Conservation (phyloP, 768 basidiomycete species). For the Auriscalpium vulgare region DNA sequence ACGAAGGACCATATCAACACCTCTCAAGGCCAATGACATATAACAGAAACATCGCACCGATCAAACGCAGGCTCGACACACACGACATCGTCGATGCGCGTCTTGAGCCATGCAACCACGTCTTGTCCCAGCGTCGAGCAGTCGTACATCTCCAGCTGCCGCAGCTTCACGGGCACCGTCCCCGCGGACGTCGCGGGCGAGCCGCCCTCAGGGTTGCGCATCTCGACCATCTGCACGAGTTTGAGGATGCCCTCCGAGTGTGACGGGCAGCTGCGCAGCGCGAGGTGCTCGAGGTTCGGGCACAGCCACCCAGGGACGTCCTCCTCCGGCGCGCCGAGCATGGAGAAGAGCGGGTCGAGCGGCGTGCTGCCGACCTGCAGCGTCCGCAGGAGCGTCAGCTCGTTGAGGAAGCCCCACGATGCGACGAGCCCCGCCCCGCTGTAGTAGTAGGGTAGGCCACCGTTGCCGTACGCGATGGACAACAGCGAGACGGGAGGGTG, state of each 20-base stretch:
- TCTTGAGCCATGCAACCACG: slow-evolving; percentile 60
- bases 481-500: slow-evolving; percentile 51
- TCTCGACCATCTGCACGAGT: slow-evolving; percentile 65
- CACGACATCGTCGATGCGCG: slow-evolving; percentile 51
- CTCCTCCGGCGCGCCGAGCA: slow-evolving; percentile 54
- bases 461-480: slow-evolving; percentile 51
- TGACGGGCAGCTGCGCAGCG: slow-evolving; percentile 56
- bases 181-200: slow-evolving; percentile 32
- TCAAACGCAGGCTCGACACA: slow-evolving; percentile 53
- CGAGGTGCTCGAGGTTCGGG: slow-evolving; percentile 51
- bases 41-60: slow-evolving; percentile 23
- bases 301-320: slow-evolving; percentile 53
- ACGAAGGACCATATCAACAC: slow-evolving; percentile 5
- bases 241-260: slow-evolving; percentile 59
- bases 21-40: slow-evolving; percentile 13
- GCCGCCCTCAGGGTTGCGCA: slow-evolving; percentile 51
- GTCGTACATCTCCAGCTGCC: slow-evolving; percentile 55
- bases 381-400: slow-evolving; percentile 48
- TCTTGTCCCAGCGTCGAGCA: slow-evolving; percentile 61
- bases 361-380: slow-evolving; percentile 59
- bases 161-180: slow-evolving; percentile 45
- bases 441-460: slow-evolving; percentile 42
- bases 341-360: slow-evolving; percentile 53
- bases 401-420: slow-evolving; percentile 59
- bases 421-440: slow-evolving; percentile 49